These are phyloP conservation scores for Dendrobium catenatum DNA, from an alignment of 106 monocot species.

Conservation along the genomic window DNA sequence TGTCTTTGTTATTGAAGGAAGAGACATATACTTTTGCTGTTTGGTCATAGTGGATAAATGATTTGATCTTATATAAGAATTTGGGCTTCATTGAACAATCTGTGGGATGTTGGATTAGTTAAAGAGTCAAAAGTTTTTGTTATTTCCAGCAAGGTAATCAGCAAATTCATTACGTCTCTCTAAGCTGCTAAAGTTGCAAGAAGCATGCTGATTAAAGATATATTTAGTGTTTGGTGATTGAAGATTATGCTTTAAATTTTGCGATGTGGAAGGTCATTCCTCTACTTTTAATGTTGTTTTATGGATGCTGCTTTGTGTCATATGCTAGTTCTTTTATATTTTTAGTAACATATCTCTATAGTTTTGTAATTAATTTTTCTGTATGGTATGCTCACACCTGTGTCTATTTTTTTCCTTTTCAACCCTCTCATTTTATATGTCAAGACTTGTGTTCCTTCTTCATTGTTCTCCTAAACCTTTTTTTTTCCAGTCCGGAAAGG, in stretches of 20 bases:
- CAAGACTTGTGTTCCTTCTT: not conserved
- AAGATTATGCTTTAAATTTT: not conserved
- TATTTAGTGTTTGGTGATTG: not conserved
- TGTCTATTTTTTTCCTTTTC: no score
- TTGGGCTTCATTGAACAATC: no score
- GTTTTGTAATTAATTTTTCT: no score
- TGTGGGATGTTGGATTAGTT: no score
- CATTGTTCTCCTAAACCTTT: not conserved
- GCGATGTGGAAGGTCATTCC: not conserved
- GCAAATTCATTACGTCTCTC: not conserved
- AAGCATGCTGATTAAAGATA: not conserved
- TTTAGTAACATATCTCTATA: not conserved
- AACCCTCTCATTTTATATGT: no score
- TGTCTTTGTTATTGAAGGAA: no score
- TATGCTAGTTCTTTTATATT: not conserved
- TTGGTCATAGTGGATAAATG: no score
- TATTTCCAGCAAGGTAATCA: no score
- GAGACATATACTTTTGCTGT: no score
- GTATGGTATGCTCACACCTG: no score
- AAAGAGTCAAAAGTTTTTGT: no score
- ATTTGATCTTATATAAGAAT: no score
- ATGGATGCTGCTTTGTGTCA: not conserved
- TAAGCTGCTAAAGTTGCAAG: not conserved
- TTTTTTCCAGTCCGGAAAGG: not conserved
- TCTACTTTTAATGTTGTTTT: not conserved